Evolutionary conservation across 176 grass and related monocot species (phyloP).

Genomic region (Tillandsia fasciculata): DNA sequence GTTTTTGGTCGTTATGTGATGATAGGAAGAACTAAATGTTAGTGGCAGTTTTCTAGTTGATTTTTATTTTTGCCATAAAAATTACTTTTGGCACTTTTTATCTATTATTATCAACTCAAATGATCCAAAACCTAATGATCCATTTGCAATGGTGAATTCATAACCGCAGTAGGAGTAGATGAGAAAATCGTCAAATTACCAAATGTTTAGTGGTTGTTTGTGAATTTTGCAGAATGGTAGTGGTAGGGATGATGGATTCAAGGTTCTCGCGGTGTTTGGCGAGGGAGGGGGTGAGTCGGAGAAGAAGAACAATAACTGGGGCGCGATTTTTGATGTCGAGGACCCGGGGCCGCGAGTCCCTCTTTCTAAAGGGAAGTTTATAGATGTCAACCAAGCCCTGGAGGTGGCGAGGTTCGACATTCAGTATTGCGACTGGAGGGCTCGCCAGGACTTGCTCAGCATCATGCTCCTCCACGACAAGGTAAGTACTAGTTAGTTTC

Average conservation of each 20-base stretch:
- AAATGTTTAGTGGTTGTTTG: not conserved
- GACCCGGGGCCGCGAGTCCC: conserved; percentile 73
- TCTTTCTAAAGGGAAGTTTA: conserved; percentile 46
- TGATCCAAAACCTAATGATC: not conserved
- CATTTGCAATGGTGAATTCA: not conserved
- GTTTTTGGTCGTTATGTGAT: not conserved
- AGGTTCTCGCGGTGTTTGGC: conserved; percentile 63
- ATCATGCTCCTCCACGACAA: conserved; percentile 95
- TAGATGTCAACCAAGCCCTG: conserved; percentile 86
- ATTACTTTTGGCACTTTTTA: not conserved
- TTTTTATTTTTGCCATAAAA: not conserved
- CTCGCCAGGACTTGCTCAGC: conserved; percentile 71
- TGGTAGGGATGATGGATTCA: conserved; percentile 70
- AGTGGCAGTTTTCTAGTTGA: not conserved
- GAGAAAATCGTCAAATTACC: not conserved
- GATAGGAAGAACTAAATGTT: not conserved
- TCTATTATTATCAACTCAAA: not conserved
- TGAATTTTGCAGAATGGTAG: conserved; percentile 31
- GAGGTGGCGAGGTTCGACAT: conserved; percentile 88
- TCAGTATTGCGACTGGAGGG: conserved; percentile 95
- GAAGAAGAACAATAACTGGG: conserved; percentile 36
- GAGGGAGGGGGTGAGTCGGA: conserved; percentile 40
- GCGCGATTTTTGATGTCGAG: conserved; percentile 32
- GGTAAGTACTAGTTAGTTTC: conserved; percentile 16
- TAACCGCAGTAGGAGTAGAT: not conserved